These are phyloP conservation scores for Thielaviopsis punctulata DNA, from an alignment of 2,329 filamentous ascomycete species.

Conservation along the genomic window DNA sequence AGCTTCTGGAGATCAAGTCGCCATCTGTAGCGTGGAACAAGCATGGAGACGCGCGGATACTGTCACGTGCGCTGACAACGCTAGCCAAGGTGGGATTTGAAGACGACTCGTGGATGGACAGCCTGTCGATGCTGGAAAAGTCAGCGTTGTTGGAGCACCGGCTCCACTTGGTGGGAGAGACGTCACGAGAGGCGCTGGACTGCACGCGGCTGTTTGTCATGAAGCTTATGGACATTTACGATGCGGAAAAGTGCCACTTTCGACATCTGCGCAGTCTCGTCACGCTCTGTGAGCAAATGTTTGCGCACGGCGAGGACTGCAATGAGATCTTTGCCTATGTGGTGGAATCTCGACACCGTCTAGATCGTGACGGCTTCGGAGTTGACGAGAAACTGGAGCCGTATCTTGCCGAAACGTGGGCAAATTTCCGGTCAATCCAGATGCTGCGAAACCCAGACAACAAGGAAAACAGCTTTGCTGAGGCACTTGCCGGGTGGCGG, in stretches of 20 bases:
- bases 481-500: conserved; percentile 9
- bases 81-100: conserved; percentile 40
- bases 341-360: conserved; percentile 1
- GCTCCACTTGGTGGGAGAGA: conserved; percentile 14
- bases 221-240: conserved; percentile 32
- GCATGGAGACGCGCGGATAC: conserved; percentile 29
- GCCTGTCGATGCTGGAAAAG: conserved; percentile 33
- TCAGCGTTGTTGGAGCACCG: conserved; percentile 42
- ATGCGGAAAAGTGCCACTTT: conserved; percentile 32
- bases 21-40: conserved; percentile 36
- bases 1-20: conserved; percentile 30
- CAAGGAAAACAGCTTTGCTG: conserved; percentile 1
- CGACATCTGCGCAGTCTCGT: conserved; percentile 35
- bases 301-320: conserved; percentile 8
- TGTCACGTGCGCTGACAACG: conserved; percentile 42
- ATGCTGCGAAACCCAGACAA: conserved; percentile 5
- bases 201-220: conserved; percentile 29
- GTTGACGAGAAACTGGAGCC: conserved; percentile 6
- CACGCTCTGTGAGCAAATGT: conserved; percentile 22
- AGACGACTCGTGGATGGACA: conserved; percentile 38
- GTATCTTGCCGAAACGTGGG: conserved; percentile 10
- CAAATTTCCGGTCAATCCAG: conserved; percentile 11
- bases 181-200: conserved; percentile 20
- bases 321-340: not conserved
- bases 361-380: conserved; percentile 7